These are phyloP conservation scores for Stygiomarasmius scandens DNA, from an alignment of 1,284 basidiomycete genomes.

Conservation along the genomic window DNA sequence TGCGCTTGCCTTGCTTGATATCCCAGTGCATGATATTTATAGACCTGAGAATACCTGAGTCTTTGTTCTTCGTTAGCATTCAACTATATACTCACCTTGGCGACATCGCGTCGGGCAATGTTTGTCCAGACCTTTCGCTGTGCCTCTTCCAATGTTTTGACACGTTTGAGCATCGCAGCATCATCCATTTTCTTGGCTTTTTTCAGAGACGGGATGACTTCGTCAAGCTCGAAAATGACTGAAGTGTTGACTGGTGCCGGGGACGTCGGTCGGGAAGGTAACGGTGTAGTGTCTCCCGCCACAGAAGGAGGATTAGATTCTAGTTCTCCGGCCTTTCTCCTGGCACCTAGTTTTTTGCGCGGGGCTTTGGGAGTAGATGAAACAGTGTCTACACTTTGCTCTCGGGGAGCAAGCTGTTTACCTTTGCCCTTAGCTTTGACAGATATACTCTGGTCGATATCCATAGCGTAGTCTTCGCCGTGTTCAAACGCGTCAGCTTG, in stretches of 20 bases:
- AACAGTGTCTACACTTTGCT: conserved; percentile 29
- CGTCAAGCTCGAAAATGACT: conserved; percentile 73
- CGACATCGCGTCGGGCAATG: conserved; percentile 81
- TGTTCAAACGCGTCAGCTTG: conserved; percentile 23
- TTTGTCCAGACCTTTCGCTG: conserved; percentile 87
- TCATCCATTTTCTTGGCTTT: conserved; percentile 78
- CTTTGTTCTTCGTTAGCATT: conserved; percentile 25
- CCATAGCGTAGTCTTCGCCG: conserved; percentile 3
- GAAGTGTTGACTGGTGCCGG: conserved; percentile 58
- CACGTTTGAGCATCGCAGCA: conserved; percentile 66
- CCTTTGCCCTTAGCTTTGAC: conserved; percentile 40
- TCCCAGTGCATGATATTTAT: conserved; percentile 74
- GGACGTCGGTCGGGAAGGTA: conserved; percentile 60
- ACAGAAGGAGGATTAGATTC: conserved; percentile 60
- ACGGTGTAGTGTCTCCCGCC: conserved; percentile 57
- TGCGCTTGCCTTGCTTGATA: conserved; percentile 68
- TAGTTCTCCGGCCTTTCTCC: conserved; percentile 51
- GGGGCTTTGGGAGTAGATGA: conserved; percentile 37
- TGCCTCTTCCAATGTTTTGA: conserved; percentile 78
- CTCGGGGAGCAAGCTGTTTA: conserved; percentile 24
- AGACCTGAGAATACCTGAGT: conserved; percentile 56
- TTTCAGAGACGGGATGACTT: conserved; percentile 65
- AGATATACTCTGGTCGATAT: conserved; percentile 29
- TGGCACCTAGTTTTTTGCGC: conserved; percentile 43
- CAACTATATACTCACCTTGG: conserved; percentile 56